Evolutionary conservation across 2,329 filamentous ascomycete species (phyloP), one percentile per base, ranked within the genome.

Genomic region (Aureobasidium sp.): DNA sequence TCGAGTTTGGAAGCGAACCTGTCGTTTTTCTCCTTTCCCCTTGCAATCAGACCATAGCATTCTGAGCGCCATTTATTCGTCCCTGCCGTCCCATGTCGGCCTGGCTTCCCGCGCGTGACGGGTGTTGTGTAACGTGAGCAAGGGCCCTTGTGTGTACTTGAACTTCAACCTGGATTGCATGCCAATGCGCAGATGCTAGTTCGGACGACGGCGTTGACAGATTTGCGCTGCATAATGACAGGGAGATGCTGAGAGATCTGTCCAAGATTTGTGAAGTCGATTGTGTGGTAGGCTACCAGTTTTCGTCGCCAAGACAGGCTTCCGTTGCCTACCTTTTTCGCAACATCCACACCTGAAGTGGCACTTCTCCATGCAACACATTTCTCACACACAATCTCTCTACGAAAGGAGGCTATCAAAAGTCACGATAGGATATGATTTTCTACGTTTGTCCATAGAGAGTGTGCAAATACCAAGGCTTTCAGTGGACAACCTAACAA

Each of bases 1-100:
- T 49, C 55, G 44, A 59, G 55, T 59, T 59, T 30, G 27, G 27
- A n/a, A 6, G 27, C 16, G 36, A 49, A 59, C 55, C 55, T 59
- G 55, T 59, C 55, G 30, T 41, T 59, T 59, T 59, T 45, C 29
- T 32, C 36, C 25, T 49, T 49, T 49, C 3, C 32, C n/a, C 37
- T 45, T 47, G 32, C 44, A 39, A 59, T 59, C 55, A 59, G 55
- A 44, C 55, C 44, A 59, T 49, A 39, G 44, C 32, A 39, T 30
- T 6, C 30, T 41, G 55, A 25, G 25, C 55, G 34, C 21, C 44
- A 10, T 16, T 45, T 15, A 41, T 41, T 49, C 34, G 55, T 59
- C 55, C 32, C 34, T 49, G 55, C 55, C 44, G 44, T 59, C 44
- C n/a, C 36, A 34, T 57, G 53, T 36, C 30, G 39, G 15, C 32